Conservation (phyloP, 495 filamentous ascomycete genomes). For the Trichocladium antarcticum region DNA sequence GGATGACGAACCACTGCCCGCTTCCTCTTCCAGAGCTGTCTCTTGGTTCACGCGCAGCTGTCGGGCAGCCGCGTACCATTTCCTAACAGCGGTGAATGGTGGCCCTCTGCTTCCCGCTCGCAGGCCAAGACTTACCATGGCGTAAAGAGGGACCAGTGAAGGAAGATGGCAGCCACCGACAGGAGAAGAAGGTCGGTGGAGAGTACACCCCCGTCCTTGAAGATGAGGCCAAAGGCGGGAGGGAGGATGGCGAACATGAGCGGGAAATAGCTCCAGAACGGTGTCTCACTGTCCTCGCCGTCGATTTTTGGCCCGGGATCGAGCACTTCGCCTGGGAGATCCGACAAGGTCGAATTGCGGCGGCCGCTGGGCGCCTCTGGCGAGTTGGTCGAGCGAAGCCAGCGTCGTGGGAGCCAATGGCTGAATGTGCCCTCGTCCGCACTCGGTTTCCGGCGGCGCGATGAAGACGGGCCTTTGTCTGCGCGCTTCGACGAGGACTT, state of each 20-base stretch:
- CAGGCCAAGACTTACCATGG: conserved; percentile 58
- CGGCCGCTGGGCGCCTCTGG: conserved; percentile 33
- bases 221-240: conserved; percentile 71
- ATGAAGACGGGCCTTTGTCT: too few relatives aligned
- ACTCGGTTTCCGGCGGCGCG: conserved; percentile 1
- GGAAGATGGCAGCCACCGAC: conserved; percentile 65
- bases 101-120: not conserved
- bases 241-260: conserved; percentile 75
- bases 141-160: conserved; percentile 85
- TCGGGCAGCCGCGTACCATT: conserved; percentile 84
- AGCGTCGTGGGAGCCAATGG: too few relatives aligned
- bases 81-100: conserved; percentile 37
- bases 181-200: conserved; percentile 78
- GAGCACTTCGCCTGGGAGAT: conserved; percentile 59
- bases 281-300: not conserved
- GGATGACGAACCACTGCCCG: too few relatives aligned
- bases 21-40: conserved; percentile 28
- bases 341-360: conserved; percentile 66
- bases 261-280: conserved; percentile 54
- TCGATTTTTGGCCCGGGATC: conserved; percentile 44
- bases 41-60: conserved; percentile 41
- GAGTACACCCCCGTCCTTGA: conserved; percentile 69
- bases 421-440: conserved; percentile 25
- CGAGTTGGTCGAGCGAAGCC: too few relatives aligned
- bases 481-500: too few relatives aligned